These are phyloP conservation scores for Chlamydomonas asymmetrica DNA, from an alignment of 139 green algal genomes.

Conservation along the genomic window DNA sequence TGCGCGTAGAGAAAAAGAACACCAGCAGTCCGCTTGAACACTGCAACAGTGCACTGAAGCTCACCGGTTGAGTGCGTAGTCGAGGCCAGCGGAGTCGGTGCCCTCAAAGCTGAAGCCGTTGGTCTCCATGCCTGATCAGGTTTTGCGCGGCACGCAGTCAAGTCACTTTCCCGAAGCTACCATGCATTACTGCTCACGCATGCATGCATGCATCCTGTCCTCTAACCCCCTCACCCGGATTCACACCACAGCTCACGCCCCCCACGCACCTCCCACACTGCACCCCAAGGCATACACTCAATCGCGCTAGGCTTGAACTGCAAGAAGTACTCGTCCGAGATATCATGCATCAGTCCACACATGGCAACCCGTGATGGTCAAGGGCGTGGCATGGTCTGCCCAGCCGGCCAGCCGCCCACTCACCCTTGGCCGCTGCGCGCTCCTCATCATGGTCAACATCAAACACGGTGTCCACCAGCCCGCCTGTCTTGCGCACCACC, in stretches of 20 bases:
- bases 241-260: neutral
- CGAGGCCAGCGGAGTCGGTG: slow-evolving; percentile 81
- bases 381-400: too few relatives aligned
- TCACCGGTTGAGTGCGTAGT: slow-evolving; percentile 92
- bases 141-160: neutral
- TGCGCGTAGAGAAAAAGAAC: slow-evolving; percentile 1
- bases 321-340: too few relatives aligned
- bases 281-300: too few relatives aligned
- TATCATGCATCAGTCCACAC: too few relatives aligned
- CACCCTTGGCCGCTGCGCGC: slow-evolving; percentile 46
- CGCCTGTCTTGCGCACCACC: slow-evolving; percentile 90
- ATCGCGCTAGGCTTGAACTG: too few relatives aligned
- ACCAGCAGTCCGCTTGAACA: neutral
- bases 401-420: too few relatives aligned
- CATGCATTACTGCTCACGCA: too few relatives aligned
- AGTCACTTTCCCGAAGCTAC: too few relatives aligned
- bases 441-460: slow-evolving; percentile 82
- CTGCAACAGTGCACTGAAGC: slow-evolving; percentile 5
- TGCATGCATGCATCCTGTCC: too few relatives aligned
- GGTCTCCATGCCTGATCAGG: slow-evolving; percentile 47
- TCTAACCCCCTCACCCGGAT: neutral
- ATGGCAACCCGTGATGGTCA: too few relatives aligned
- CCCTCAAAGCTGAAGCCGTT: slow-evolving; percentile 95
- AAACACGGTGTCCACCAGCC: slow-evolving; percentile 88
- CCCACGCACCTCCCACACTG: neutral